These are phyloP conservation scores for Ophiobolus disseminans DNA, from an alignment of 2,329 filamentous ascomycete genomes.

Conservation along the genomic window DNA sequence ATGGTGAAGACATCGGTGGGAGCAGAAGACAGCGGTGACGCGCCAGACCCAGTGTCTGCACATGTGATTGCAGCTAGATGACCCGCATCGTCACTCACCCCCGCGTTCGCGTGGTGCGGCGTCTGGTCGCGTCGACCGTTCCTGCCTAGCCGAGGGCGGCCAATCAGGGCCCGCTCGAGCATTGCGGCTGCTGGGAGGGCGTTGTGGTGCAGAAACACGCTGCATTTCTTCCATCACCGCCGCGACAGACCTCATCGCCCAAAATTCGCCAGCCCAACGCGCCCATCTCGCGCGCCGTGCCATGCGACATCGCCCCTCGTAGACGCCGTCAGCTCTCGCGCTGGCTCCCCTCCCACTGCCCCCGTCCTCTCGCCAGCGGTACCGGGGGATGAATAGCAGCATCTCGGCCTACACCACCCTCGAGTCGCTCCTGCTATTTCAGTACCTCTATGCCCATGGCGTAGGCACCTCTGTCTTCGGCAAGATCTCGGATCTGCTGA, in stretches of 20 bases:
- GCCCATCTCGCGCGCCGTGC: constrained; percentile 19
- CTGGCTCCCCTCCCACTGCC: constrained; percentile 46
- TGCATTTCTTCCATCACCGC: constrained; percentile 23
- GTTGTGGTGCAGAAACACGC: constrained; percentile 14
- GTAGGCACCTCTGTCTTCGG: constrained; percentile 70
- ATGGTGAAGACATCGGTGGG: neutral
- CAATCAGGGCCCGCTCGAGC: neutral
- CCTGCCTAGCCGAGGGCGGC: neutral
- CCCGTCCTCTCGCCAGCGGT: constrained; percentile 28
- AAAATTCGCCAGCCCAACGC: constrained; percentile 16
- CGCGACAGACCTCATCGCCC: constrained; percentile 26
- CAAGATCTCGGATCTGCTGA: constrained; percentile 76
- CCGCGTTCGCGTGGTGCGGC: constrained; percentile 10
- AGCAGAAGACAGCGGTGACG: neutral
- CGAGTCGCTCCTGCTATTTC: constrained; percentile 85
- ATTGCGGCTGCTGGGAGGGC: too few species aligned
- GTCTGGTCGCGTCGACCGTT: neutral
- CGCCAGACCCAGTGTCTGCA: too few species aligned
- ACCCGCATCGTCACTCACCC: too few species aligned
- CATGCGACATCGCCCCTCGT: constrained; percentile 34
- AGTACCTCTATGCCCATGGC: constrained; percentile 74
- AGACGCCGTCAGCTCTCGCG: constrained; percentile 33
- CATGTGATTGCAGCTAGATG: too few species aligned
- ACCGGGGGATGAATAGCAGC: constrained; percentile 64
- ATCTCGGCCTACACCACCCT: constrained; percentile 77